These are phyloP conservation scores for Ophiostoma triangulosporum DNA, from an alignment of 2,329 filamentous ascomycete genomes.

Conservation along the genomic window DNA sequence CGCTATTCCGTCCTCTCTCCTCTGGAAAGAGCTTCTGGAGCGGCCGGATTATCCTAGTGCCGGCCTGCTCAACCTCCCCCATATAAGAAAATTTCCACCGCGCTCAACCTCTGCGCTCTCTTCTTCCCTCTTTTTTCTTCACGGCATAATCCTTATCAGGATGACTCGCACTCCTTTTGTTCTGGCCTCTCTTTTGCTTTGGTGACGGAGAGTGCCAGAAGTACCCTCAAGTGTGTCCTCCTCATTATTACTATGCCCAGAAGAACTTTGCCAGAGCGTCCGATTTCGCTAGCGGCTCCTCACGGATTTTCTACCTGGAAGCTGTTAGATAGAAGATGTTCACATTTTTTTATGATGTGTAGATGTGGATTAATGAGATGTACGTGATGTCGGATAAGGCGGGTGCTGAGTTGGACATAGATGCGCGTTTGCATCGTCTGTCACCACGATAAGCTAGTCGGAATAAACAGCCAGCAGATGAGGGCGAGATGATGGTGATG, in stretches of 20 bases:
- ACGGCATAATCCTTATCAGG: slow-evolving; percentile 83
- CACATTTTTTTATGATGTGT: slow-evolving; percentile 7
- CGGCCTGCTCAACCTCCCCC: neutral
- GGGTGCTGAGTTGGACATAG: no score
- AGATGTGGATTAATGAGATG: neutral
- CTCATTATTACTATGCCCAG: slow-evolving; percentile 87
- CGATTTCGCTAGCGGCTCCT: slow-evolving; percentile 99
- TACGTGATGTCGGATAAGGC: no score
- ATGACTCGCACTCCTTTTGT: slow-evolving; percentile 13
- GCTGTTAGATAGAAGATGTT: slow-evolving; percentile 17
- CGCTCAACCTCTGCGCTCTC: slow-evolving; percentile 8
- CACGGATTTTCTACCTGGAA: slow-evolving; percentile 14
- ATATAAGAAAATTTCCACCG: neutral
- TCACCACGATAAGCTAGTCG: no score
- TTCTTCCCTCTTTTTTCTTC: slow-evolving; percentile 22
- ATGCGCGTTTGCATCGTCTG: no score
- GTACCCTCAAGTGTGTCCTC: slow-evolving; percentile 60
- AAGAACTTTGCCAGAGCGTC: slow-evolving; percentile 52
- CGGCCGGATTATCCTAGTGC: slow-evolving; percentile 9
- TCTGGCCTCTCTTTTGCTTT: neutral
- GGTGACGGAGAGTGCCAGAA: neutral
- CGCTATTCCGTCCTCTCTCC: no score
- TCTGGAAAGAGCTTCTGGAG: no score
- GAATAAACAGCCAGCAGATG: no score
- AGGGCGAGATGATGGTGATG: no score